A percentile compares a stretch with the other conserved stretches of the same genome.
Evolutionary conservation across 176 grass and related monocot genomes (phyloP).

Genomic region (Lolium multiflorum): DNA sequence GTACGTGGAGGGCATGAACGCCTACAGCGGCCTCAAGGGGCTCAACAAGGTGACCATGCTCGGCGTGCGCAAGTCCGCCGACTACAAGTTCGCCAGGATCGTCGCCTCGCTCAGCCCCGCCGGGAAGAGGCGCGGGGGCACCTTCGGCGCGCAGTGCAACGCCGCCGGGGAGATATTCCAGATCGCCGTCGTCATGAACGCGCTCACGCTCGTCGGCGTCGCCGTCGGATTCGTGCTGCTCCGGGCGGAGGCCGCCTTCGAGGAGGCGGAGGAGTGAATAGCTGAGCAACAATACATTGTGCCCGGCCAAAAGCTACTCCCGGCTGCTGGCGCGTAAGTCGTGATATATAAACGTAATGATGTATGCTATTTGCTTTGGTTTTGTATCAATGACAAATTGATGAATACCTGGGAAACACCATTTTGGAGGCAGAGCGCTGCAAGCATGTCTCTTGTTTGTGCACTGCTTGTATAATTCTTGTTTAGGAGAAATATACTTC

Average conservation of each 20-base stretch:
- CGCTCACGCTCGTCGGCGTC: constrained; percentile 78
- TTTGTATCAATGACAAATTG: constrained; percentile 52
- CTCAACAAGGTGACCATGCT: constrained; percentile 67
- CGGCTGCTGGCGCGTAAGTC: constrained; percentile 10
- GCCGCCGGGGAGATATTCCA: constrained; percentile 80
- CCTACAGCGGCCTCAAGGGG: constrained; percentile 72
- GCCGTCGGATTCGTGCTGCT: constrained; percentile 95
- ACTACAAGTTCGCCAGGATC: constrained; percentile 66
- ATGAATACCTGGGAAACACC: constrained; percentile 39
- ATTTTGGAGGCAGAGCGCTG: constrained; percentile 21
- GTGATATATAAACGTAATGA: constrained; percentile 52
- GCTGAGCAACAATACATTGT: no score
- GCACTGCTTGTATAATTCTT: neutral
- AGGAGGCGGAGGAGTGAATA: constrained; percentile 71
- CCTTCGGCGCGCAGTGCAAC: constrained; percentile 67
- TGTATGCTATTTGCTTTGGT: constrained; percentile 47
- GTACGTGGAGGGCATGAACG: constrained; percentile 67
- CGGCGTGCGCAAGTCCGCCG: constrained; percentile 56
- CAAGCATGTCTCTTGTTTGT: neutral
- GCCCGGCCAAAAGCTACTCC: no score
- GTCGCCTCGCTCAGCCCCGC: constrained; percentile 53
- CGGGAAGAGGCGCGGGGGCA: constrained; percentile 49
- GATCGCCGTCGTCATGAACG: constrained; percentile 87
- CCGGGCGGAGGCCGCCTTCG: constrained; percentile 67
- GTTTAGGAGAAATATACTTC: neutral